phyloP scores from a whole-genome alignment of 176 grass and related monocot genomes.

The Cenchrus purpureus region DNA sequence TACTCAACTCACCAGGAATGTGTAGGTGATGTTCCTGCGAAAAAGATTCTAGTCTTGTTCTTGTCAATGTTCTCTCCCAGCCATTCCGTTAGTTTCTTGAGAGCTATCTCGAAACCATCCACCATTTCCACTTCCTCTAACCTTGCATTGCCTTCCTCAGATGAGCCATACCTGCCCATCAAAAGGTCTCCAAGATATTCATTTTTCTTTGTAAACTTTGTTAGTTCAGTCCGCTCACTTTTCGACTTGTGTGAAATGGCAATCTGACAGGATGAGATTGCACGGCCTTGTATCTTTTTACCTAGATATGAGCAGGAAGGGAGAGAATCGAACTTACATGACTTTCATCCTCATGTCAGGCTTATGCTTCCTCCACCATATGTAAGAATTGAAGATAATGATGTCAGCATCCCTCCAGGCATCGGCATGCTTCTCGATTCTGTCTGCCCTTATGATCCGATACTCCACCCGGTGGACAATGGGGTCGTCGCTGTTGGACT shows the following conservation, averaged over 20 bases:
- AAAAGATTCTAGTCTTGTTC: conserved; percentile 64
- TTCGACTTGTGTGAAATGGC: not conserved
- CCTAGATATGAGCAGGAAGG: not conserved
- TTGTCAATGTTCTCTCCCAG: conserved; percentile 55
- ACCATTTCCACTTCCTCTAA: conserved; percentile 75
- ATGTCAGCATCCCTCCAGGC: conserved; percentile 51
- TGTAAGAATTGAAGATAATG: conserved; percentile 43
- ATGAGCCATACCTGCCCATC: conserved; percentile 65
- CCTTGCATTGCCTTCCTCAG: conserved; percentile 66
- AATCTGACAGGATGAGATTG: too few species aligned
- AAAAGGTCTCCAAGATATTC: not conserved
- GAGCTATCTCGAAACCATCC: conserved; percentile 74
- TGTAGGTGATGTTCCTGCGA: conserved; percentile 80
- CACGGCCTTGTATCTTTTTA: not conserved
- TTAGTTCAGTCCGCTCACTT: not conserved
- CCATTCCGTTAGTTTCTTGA: conserved; percentile 71
- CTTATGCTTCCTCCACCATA: conserved; percentile 35
- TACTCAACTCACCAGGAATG: conserved; percentile 65
- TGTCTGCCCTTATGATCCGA: too few species aligned
- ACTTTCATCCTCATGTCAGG: conserved; percentile 78
- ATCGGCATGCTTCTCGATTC: too few species aligned
- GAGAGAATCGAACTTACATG: conserved; percentile 61
- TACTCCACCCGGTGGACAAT: conserved; percentile 61
- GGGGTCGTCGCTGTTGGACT: conserved; percentile 84
- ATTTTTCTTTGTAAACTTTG: not conserved